Evolutionary conservation across 2,329 filamentous ascomycete genomes (phyloP).

Genomic region (Aaosphaeria arxii): DNA sequence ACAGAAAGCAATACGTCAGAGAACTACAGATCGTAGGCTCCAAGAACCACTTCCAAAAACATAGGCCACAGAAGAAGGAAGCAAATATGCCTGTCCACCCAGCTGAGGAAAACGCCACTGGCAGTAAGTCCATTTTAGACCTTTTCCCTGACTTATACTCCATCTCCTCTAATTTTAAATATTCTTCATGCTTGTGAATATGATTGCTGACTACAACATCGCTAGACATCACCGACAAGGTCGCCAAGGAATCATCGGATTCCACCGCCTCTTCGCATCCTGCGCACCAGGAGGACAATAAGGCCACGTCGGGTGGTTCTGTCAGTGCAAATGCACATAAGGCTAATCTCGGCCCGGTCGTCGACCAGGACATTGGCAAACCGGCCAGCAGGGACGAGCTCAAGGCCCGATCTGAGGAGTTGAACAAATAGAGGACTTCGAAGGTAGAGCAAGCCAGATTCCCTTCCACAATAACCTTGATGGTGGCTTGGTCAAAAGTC

Average conservation of each 20-base stretch:
- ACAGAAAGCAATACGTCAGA: no score
- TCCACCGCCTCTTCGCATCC: conserved; percentile 37
- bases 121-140: conserved; percentile 29
- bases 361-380: conserved; percentile 44
- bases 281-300: conserved; percentile 30
- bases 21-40: no score
- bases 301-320: conserved; percentile 33
- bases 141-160: background rate
- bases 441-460: background rate
- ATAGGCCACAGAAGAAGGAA: background rate
- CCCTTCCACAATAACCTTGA: no score
- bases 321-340: conserved; percentile 38
- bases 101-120: conserved; percentile 38
- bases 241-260: conserved; percentile 44
- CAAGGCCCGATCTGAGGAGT: conserved; percentile 48
- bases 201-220: background rate
- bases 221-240: conserved; percentile 43
- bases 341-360: conserved; percentile 44
- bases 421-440: conserved; percentile 42
- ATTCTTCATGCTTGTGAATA: background rate
- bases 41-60: no score
- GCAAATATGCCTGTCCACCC: conserved; percentile 42
- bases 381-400: conserved; percentile 49
- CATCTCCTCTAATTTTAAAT: background rate
- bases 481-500: no score